Conservation (phyloP, 306 rosid species). For the Inga laurina region DNA sequence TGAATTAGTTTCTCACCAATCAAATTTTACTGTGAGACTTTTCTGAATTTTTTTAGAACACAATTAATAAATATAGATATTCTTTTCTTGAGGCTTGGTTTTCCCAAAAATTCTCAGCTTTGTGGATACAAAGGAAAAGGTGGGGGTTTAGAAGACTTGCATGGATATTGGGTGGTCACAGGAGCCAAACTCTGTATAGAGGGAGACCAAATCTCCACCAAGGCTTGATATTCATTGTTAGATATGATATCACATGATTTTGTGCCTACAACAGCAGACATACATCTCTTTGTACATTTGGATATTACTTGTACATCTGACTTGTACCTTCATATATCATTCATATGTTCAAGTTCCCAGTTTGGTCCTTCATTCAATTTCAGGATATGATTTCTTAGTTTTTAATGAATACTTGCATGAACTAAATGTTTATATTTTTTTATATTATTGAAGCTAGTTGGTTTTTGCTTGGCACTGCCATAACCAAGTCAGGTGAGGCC, state of each 20-base stretch:
- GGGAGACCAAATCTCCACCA: slow-evolving; percentile 56
- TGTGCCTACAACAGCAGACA: too few relatives aligned
- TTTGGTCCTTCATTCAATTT: neutral
- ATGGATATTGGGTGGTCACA: slow-evolving; percentile 72
- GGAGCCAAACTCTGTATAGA: slow-evolving; percentile 67
- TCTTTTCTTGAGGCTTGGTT: neutral
- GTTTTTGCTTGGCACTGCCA: too few relatives aligned
- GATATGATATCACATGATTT: slow-evolving; percentile 10
- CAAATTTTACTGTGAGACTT: too few relatives aligned
- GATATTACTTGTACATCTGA: neutral
- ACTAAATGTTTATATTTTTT: too few relatives aligned
- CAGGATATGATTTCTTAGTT: neutral
- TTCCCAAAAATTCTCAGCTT: neutral
- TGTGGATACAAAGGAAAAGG: slow-evolving; percentile 53
- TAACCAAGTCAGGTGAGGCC: too few relatives aligned
- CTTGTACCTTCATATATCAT: neutral
- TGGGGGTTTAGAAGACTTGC: slow-evolving; percentile 59
- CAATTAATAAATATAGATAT: neutral
- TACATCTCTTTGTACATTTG: neutral
- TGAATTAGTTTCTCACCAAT: too few relatives aligned
- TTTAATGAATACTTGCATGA: too few relatives aligned
- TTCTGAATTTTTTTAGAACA: too few relatives aligned
- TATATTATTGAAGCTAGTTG: too few relatives aligned
- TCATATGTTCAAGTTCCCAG: neutral
- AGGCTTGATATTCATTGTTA: slow-evolving; percentile 58